Conservation (phyloP, 2,329 filamentous ascomycete species). For the Diplodia seriata region DNA sequence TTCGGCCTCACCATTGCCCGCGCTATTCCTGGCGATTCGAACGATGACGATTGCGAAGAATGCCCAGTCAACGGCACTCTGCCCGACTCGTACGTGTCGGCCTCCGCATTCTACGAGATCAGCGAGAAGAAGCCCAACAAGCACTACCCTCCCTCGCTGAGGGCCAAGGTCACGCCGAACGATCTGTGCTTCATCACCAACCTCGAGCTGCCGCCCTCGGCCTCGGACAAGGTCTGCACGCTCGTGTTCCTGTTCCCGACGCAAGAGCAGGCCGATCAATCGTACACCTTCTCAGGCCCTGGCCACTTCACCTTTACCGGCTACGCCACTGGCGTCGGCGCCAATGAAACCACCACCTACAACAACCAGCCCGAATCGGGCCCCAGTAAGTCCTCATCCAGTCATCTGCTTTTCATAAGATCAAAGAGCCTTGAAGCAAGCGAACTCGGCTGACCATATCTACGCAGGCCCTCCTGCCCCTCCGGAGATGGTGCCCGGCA, state of each 20-base stretch:
- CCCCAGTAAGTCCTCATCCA: constrained; percentile 30
- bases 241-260: constrained; percentile 43
- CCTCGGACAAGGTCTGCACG: constrained; percentile 41
- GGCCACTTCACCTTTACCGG: constrained; percentile 38
- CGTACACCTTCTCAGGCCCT: constrained; percentile 32
- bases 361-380: constrained; percentile 37
- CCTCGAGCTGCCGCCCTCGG: constrained; percentile 34
- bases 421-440: not conserved
- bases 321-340: constrained; percentile 35
- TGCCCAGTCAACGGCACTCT: constrained; percentile 35
- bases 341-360: constrained; percentile 35
- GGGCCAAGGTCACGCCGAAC: constrained; percentile 35
- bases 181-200: constrained; percentile 37
- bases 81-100: constrained; percentile 31
- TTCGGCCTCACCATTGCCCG: constrained; percentile 17
- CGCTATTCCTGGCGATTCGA: constrained; percentile 17
- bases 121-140: constrained; percentile 33
- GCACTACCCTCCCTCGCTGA: constrained; percentile 32
- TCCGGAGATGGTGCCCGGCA: constrained; percentile 36
- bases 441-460: not conserved
- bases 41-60: constrained; percentile 31
- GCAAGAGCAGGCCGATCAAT: constrained; percentile 32
- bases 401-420: too few relatives aligned
- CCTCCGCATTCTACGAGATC: constrained; percentile 35
- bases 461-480: constrained; percentile 35